phyloP scores from a whole-genome alignment of 2,329 filamentous ascomycete species.

The Aspergillus aculeatus region DNA sequence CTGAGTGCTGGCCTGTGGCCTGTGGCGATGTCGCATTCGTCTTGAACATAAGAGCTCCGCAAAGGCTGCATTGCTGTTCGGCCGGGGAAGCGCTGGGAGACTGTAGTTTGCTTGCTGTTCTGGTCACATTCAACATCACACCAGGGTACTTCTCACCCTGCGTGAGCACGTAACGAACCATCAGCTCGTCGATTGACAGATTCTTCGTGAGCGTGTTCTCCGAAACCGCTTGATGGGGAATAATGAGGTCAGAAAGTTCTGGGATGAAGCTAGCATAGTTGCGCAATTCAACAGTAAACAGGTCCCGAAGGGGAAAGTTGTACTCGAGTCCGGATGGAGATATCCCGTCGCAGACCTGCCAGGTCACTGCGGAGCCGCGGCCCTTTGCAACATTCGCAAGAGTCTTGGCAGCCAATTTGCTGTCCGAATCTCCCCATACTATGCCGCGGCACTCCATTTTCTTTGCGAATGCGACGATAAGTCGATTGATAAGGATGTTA shows the following conservation, averaged over 20 bases:
- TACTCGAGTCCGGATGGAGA: conserved; percentile 59
- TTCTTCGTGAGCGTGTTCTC: conserved; percentile 48
- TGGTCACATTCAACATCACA: conserved; percentile 92
- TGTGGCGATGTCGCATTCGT: conserved; percentile 56
- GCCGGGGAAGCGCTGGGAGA: conserved; percentile 34
- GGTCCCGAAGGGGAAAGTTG: conserved; percentile 79
- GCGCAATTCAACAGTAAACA: conserved; percentile 76
- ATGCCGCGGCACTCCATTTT: conserved; percentile 64
- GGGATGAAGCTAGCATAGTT: conserved; percentile 60
- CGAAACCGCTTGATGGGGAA: conserved; percentile 40
- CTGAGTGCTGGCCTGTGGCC: conserved; percentile 43
- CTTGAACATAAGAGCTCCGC: conserved; percentile 65
- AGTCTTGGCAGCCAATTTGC: conserved; percentile 79
- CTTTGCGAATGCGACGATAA: conserved; percentile 67
- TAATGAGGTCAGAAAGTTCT: conserved; percentile 51
- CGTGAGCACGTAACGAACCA: conserved; percentile 81
- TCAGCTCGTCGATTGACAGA: conserved; percentile 85
- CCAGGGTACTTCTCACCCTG: conserved; percentile 85
- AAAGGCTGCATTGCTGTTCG: conserved; percentile 60
- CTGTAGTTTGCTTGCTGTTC: conserved; percentile 80
- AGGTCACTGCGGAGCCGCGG: conserved; percentile 77
- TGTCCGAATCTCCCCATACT: conserved; percentile 83
- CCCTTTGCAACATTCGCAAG: conserved; percentile 89
- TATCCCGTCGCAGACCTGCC: conserved; percentile 74
- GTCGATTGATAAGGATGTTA: conserved; percentile 66